phyloP scores from a whole-genome alignment of 2,329 filamentous ascomycete species.

The Tolypocladium amazonense region DNA sequence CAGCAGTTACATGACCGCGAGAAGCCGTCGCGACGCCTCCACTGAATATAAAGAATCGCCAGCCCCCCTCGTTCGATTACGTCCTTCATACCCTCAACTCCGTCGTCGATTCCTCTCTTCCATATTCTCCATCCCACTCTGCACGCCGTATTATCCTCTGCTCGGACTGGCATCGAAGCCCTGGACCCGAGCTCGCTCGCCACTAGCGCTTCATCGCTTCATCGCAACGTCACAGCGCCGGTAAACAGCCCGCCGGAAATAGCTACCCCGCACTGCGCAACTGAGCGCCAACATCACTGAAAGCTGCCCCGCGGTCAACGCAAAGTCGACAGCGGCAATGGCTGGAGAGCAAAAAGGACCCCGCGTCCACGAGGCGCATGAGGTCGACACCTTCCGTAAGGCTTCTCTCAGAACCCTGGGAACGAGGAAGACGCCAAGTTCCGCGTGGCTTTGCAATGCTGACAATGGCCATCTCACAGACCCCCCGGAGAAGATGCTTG shows the following conservation, averaged over 20 bases:
- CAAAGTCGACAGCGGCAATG: slow-evolving; percentile 24
- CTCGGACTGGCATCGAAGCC: not conserved
- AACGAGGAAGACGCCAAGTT: not conserved
- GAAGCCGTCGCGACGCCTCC: slow-evolving; percentile 4
- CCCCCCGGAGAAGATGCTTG: slow-evolving; percentile 56
- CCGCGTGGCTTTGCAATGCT: not conserved
- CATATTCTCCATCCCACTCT: not conserved
- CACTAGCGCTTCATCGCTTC: not conserved
- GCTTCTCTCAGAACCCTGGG: not conserved
- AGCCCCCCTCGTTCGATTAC: slow-evolving; percentile 1
- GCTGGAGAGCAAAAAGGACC: slow-evolving; percentile 31
- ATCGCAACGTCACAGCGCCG: slow-evolving; percentile 1
- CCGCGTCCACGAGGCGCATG: slow-evolving; percentile 63
- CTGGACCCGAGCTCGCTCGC: not conserved
- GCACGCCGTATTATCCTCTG: not conserved
- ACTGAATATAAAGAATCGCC: slow-evolving; percentile 5
- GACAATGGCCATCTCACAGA: slow-evolving; percentile 28
- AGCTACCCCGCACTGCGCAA: slow-evolving; percentile 6
- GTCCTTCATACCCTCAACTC: not conserved
- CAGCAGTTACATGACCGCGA: not conserved
- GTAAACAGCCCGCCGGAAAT: not conserved
- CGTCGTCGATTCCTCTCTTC: not conserved
- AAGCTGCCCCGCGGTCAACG: not conserved
- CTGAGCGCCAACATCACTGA: not conserved
- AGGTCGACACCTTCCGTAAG: slow-evolving; percentile 65